Percentiles rank a stretch among this genome's conserved stretches.
phyloP scores from a whole-genome alignment of 495 filamentous ascomycete genomes.

The Penicillium soppii region DNA sequence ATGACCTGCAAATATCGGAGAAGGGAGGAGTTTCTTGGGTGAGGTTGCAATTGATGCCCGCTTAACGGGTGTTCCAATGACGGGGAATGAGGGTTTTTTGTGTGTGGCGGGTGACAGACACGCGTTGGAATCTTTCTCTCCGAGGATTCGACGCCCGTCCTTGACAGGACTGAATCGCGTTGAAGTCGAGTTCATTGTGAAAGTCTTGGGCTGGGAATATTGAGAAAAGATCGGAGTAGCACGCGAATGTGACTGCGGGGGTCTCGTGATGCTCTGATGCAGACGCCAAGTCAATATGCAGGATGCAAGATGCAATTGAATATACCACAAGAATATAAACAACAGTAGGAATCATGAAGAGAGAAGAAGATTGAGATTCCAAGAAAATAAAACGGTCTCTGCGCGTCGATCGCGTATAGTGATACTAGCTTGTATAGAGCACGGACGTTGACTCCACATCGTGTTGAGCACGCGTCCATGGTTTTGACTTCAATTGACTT shows the following conservation, averaged over 20 bases:
- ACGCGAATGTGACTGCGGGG: neutral
- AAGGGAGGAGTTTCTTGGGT: conserved; percentile 39
- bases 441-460: conserved; percentile 28
- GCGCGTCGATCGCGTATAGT: conserved; percentile 35
- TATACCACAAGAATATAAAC: too few species aligned
- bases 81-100: conserved; percentile 23
- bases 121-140: conserved; percentile 48
- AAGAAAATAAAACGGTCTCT: conserved; percentile 14
- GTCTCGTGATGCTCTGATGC: too few species aligned
- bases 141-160: conserved; percentile 44
- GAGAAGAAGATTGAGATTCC: neutral
- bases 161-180: conserved; percentile 39
- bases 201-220: neutral
- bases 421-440: conserved; percentile 33
- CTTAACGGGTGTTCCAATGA: conserved; percentile 33
- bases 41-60: conserved; percentile 27
- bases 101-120: conserved; percentile 40
- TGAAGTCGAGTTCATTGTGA: conserved; percentile 28
- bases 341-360: neutral
- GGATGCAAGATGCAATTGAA: neutral
- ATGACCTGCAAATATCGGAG: conserved; percentile 41
- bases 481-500: neutral
- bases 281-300: neutral
- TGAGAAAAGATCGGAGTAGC: neutral
- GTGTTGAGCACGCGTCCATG: conserved; percentile 33